These are phyloP conservation scores for Trichoderma sp. DNA, from an alignment of 2,329 filamentous ascomycete species.

Conservation along the genomic window DNA sequence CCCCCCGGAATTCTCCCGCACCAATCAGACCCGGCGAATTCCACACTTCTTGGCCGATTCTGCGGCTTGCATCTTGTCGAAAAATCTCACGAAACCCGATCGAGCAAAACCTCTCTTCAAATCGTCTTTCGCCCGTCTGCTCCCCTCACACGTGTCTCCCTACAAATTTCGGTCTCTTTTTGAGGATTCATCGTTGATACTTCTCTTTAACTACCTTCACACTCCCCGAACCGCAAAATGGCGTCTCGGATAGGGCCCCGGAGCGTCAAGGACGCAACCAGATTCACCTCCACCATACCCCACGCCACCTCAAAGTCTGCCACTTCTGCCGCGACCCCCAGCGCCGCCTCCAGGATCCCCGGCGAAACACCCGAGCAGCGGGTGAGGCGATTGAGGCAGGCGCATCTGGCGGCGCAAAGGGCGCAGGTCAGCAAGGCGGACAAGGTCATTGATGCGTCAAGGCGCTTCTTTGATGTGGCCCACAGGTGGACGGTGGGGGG, in stretches of 20 bases:
- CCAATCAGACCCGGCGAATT: slow-evolving; percentile 43
- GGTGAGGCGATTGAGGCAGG: slow-evolving; percentile 67
- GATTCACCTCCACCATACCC: slow-evolving; percentile 58
- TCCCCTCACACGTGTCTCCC: neutral
- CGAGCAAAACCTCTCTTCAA: slow-evolving; percentile 23
- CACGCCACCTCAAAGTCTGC: slow-evolving; percentile 68
- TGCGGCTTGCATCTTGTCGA: slow-evolving; percentile 30
- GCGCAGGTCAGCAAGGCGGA: slow-evolving; percentile 59
- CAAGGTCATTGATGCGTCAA: slow-evolving; percentile 50
- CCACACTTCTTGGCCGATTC: slow-evolving; percentile 30
- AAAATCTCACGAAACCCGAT: slow-evolving; percentile 44
- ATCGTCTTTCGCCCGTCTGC: slow-evolving; percentile 4
- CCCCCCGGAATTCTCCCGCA: slow-evolving; percentile 41
- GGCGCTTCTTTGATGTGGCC: slow-evolving; percentile 57
- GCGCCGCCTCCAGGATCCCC: slow-evolving; percentile 38
- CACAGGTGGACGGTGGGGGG: slow-evolving; percentile 59
- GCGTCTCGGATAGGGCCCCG: slow-evolving; percentile 56
- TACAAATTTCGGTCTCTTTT: neutral
- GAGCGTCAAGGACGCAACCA: slow-evolving; percentile 77
- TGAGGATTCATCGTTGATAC: neutral
- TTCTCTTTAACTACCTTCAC: neutral
- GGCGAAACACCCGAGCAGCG: slow-evolving; percentile 70
- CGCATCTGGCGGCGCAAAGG: slow-evolving; percentile 66
- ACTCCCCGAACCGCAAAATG: slow-evolving; percentile 37
- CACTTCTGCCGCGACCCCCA: slow-evolving; percentile 34